Conservation (phyloP, 352 stramenopile genomes). For the Phytophthora macrochlamydospora region DNA sequence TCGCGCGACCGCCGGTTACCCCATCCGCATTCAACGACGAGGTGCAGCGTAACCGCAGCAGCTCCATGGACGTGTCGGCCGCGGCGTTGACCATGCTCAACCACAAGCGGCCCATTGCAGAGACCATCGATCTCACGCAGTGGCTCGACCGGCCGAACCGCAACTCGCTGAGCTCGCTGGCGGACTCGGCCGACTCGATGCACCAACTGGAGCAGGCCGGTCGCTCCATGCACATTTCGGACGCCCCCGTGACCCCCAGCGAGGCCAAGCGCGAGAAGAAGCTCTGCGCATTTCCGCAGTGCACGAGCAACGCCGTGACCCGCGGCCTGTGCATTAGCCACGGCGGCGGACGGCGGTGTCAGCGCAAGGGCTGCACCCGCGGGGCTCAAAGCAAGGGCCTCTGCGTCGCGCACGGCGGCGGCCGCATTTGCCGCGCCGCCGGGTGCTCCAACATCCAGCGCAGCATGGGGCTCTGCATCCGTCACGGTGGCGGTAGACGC, state of each 20-base stretch:
- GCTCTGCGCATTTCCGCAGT: conserved; percentile 75
- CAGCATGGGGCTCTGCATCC: conserved; percentile 82
- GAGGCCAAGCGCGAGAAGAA: conserved; percentile 73
- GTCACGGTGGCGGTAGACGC: conserved; percentile 57
- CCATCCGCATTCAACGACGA: conserved; percentile 12
- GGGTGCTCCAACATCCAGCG: conserved; percentile 88
- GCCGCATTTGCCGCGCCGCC: conserved; percentile 77
- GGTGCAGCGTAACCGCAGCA: conserved; percentile 47
- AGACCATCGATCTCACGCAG: conserved; percentile 46
- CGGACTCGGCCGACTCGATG: conserved; percentile 65
- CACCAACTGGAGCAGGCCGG: conserved; percentile 50
- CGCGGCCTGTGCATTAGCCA: conserved; percentile 84
- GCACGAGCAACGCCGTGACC: conserved; percentile 79
- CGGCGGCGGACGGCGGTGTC: conserved; percentile 76
- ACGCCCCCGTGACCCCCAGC: conserved; percentile 20
- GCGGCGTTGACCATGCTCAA: conserved; percentile 30
- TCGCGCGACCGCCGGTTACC: conserved; percentile 6
- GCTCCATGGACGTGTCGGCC: conserved; percentile 56
- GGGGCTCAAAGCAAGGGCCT: conserved; percentile 83
- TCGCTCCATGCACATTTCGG: conserved; percentile 40
- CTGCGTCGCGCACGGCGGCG: conserved; percentile 83
- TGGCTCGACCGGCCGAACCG: conserved; percentile 40
- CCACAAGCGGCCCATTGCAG: conserved; percentile 26
- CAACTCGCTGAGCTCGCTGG: conserved; percentile 52
- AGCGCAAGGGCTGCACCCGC: conserved; percentile 83